Evolutionary conservation across 495 filamentous ascomycete genomes (phyloP).

Genomic region (Hypoxylon rickii): DNA sequence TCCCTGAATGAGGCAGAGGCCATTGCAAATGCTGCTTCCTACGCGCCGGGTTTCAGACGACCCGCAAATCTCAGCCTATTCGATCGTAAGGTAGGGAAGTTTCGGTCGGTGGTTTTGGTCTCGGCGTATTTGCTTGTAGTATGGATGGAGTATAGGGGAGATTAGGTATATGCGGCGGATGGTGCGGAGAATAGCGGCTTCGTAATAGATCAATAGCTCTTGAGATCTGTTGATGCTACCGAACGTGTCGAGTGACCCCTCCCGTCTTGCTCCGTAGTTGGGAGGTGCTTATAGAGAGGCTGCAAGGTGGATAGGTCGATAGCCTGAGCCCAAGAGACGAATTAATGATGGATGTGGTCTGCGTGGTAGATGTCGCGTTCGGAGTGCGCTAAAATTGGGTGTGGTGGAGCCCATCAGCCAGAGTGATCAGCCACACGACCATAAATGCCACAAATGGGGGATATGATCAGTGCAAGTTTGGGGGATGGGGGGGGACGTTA

Average conservation of each 20-base stretch:
- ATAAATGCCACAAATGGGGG: slow-evolving; percentile 7
- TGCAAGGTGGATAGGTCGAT: no score
- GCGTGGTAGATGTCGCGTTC: slow-evolving; percentile 30
- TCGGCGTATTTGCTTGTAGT: slow-evolving; percentile 22
- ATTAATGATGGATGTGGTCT: slow-evolving; percentile 15
- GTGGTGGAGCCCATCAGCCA: slow-evolving; percentile 27
- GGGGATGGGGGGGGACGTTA: no score
- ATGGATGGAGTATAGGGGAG: slow-evolving; percentile 9
- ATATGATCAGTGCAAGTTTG: slow-evolving; percentile 30
- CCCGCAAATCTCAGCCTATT: slow-evolving; percentile 11
- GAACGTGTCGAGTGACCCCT: slow-evolving; percentile 47
- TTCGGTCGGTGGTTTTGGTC: slow-evolving; percentile 18
- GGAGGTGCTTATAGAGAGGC: no score
- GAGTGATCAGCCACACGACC: slow-evolving; percentile 29
- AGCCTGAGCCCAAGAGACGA: no score
- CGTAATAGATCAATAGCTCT: no score
- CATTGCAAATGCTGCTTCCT: slow-evolving; percentile 57
- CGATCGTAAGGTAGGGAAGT: slow-evolving; percentile 15
- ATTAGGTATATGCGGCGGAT: slow-evolving; percentile 36
- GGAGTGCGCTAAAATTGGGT: slow-evolving; percentile 29
- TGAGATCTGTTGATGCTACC: no score
- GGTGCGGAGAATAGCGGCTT: slow-evolving; percentile 33
- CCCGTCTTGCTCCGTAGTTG: no score
- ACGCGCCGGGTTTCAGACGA: slow-evolving; percentile 5
- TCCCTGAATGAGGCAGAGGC: slow-evolving; percentile 88